Conservation (phyloP, 352 stramenopile genomes). For the Pythium apleroticum region DNA sequence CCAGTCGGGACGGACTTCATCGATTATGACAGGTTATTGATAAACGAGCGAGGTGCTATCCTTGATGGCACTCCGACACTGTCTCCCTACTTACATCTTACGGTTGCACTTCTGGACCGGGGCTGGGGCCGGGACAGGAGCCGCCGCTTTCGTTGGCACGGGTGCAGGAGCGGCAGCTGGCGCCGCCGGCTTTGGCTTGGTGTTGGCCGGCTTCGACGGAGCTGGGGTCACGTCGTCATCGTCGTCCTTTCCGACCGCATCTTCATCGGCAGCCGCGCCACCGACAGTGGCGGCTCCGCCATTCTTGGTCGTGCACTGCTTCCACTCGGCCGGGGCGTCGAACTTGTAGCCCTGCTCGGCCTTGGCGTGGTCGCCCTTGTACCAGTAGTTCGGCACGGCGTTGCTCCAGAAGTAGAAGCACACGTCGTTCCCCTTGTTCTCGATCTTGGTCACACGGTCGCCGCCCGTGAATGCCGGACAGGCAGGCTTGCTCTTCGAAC, state of each 20-base stretch:
- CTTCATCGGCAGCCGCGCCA: neutral
- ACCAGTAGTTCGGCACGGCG: slow-evolving; percentile 1
- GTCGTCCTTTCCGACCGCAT: neutral
- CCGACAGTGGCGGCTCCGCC: neutral
- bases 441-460: slow-evolving; percentile 16
- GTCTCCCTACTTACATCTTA: neutral
- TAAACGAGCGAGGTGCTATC: no score
- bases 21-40: neutral
- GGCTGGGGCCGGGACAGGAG: neutral
- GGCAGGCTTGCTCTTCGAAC: neutral
- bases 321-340: neutral
- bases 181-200: no score
- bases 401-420: slow-evolving; percentile 22
- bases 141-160: neutral
- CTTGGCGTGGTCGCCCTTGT: slow-evolving; percentile 11
- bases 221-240: neutral
- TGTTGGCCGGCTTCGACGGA: no score
- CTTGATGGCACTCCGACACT: no score
- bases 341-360: slow-evolving; percentile 11
- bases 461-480: slow-evolving; percentile 15
- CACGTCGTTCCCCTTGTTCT: slow-evolving; percentile 18
- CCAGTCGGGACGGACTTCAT: neutral
- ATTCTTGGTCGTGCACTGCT: neutral
- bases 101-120: neutral
- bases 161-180: neutral